These are phyloP conservation scores for Bruguiera gymnorhiza DNA, from an alignment of 345 rosid genomes.

Conservation along the genomic window DNA sequence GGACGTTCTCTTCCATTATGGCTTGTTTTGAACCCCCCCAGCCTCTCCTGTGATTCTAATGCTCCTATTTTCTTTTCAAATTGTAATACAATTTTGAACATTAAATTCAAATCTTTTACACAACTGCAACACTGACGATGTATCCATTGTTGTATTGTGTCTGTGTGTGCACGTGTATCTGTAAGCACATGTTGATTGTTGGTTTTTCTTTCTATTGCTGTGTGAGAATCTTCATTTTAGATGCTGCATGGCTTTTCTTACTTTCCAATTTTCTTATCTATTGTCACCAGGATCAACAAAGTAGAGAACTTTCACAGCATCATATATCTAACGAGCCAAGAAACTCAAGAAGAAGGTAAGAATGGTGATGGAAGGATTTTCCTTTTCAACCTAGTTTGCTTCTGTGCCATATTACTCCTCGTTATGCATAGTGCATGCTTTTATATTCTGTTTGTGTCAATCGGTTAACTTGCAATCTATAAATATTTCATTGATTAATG, in stretches of 20 bases:
- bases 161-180: not conserved
- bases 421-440: not conserved
- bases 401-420: not conserved
- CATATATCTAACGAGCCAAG: conserved; percentile 90
- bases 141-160: too few relatives aligned
- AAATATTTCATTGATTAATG: not conserved
- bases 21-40: not conserved
- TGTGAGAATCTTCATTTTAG: too few relatives aligned
- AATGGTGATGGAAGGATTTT: conserved; percentile 2
- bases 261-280: not conserved
- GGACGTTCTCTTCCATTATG: not conserved
- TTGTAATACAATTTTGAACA: too few relatives aligned
- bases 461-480: not conserved
- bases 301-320: conserved; percentile 92
- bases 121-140: too few relatives aligned
- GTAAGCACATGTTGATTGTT: not conserved
- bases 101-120: not conserved
- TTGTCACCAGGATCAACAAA: conserved; percentile 84
- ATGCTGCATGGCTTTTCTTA: not conserved
- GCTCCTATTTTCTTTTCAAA: not conserved
- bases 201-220: not conserved
- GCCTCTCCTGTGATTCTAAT: not conserved
- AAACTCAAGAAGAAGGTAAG: conserved; percentile 86
- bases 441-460: not conserved
- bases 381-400: not conserved